Conservation (phyloP, 1,284 basidiomycete species). For the Moesziomyces antarcticus region DNA sequence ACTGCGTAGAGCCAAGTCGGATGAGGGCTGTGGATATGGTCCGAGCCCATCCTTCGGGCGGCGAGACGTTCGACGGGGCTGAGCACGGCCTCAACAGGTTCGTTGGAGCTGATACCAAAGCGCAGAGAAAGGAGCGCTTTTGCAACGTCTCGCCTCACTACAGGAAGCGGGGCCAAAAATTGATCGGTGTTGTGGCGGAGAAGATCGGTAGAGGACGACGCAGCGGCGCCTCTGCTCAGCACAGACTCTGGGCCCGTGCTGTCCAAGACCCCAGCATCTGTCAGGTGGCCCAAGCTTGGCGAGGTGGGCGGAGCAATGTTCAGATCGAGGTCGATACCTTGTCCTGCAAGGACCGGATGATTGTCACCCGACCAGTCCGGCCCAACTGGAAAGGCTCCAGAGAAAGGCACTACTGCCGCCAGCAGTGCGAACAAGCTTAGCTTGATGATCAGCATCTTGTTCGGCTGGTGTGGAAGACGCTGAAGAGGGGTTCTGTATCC, state of each 20-base stretch:
- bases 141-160: conserved; percentile 5
- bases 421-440: no score
- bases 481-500: no score
- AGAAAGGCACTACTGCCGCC: no score
- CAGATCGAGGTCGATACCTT: background rate
- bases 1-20: conserved; percentile 6
- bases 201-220: background rate
- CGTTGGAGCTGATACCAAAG: background rate
- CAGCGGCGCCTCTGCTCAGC: background rate
- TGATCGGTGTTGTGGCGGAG: no score
- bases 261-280: no score
- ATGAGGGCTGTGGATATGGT: background rate
- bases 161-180: background rate
- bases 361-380: no score
- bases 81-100: background rate
- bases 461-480: no score
- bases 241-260: no score
- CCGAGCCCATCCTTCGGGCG: background rate
- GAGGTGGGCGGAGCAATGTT: background rate
- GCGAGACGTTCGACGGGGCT: conserved; percentile 1
- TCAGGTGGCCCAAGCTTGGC: background rate
- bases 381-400: no score
- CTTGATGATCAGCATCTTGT: no score
- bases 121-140: conserved; percentile 1
- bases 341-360: no score